Conservation (phyloP, 345 rosid genomes). For the Sisymbrium altissimum region DNA sequence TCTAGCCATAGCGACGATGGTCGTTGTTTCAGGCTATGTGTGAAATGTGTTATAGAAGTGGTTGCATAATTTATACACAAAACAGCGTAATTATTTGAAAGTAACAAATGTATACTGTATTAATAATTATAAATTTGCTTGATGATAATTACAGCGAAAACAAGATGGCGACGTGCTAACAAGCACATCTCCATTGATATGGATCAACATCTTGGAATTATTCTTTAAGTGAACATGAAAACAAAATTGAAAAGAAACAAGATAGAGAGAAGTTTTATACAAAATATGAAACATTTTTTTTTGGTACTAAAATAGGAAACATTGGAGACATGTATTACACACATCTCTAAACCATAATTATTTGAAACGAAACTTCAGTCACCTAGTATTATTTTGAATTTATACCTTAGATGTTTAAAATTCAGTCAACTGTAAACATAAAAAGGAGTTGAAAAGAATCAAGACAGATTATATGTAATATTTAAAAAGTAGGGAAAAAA, state of each 20-base stretch:
- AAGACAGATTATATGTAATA: background rate
- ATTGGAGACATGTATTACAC: background rate
- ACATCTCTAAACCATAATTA: background rate
- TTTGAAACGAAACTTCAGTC: too few species aligned
- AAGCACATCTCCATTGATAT: background rate
- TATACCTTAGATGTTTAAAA: too few species aligned
- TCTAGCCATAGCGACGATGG: constrained; percentile 11
- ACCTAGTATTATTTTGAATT: too few species aligned
- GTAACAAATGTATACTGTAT: background rate
- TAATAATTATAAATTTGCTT: background rate
- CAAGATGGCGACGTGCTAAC: background rate
- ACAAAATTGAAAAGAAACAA: background rate
- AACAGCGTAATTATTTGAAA: background rate
- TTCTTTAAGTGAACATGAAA: background rate
- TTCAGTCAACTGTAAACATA: too few species aligned
- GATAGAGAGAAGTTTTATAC: background rate
- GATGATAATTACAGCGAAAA: background rate
- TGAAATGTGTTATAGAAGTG: background rate
- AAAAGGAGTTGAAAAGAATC: too few species aligned
- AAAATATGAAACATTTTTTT: too few species aligned
- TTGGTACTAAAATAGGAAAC: background rate
- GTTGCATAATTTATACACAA: constrained; percentile 11
- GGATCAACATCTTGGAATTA: background rate
- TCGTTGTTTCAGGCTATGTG: background rate
- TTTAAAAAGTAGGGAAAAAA: background rate